Conservation (phyloP, 2,329 filamentous ascomycete species). For the Hymenoscyphus occultus region DNA sequence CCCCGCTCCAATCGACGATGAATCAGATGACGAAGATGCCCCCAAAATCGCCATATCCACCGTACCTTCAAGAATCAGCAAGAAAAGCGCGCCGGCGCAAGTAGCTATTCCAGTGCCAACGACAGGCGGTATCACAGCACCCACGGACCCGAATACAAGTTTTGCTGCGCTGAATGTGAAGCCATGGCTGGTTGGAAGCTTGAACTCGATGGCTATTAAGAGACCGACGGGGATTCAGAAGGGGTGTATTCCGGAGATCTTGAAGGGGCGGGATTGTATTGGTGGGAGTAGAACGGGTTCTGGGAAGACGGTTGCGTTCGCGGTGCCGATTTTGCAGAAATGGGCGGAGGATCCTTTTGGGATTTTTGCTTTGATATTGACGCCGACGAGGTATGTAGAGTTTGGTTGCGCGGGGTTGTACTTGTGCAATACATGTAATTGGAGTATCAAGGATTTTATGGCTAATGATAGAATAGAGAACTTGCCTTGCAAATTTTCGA, state of each 20-base stretch:
- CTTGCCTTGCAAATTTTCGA: constrained; percentile 95
- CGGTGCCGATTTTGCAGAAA: constrained; percentile 87
- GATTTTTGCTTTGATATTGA: constrained; percentile 86
- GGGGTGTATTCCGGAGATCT: constrained; percentile 86
- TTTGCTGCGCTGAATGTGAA: constrained; percentile 72
- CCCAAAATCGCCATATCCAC: constrained; percentile 22
- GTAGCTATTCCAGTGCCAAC: constrained; percentile 5
- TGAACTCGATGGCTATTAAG: constrained; percentile 76
- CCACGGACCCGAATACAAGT: constrained; percentile 55
- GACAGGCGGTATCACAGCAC: constrained; percentile 43
- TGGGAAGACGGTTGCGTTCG: constrained; percentile 95
- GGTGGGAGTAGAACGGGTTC: constrained; percentile 93
- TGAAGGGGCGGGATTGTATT: constrained; percentile 90
- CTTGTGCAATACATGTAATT: neutral
- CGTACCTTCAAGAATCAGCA: constrained; percentile 33
- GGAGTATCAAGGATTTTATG: neutral
- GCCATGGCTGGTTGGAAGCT: constrained; percentile 84
- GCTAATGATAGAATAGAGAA: constrained; percentile 54
- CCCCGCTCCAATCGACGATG: constrained; percentile 20
- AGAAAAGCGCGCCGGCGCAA: constrained; percentile 5
- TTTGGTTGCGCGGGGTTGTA: neutral
- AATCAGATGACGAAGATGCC: constrained; percentile 20
- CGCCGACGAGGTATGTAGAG: constrained; percentile 66
- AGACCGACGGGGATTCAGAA: constrained; percentile 90
- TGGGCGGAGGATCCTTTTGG: constrained; percentile 91